Evolutionary conservation across 139 green algal genomes (phyloP).

Genomic region (Coccomyxa sp.): DNA sequence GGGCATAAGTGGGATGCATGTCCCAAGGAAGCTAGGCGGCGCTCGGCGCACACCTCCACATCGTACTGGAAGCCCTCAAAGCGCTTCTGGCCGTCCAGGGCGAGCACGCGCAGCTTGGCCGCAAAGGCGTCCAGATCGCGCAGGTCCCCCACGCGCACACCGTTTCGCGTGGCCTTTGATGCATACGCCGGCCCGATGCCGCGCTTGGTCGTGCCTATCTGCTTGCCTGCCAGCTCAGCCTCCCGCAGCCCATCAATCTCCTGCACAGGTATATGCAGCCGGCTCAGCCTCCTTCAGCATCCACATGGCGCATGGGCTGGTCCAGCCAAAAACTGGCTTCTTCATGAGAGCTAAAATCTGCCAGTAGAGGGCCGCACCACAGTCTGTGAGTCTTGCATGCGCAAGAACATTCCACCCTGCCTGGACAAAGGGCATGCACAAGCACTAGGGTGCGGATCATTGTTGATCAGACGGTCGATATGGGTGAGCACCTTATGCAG

Average conservation of each 20-base stretch:
- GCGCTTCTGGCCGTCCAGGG: constrained; percentile 63
- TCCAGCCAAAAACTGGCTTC: no score
- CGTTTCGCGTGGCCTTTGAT: constrained; percentile 92
- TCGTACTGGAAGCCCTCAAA: constrained; percentile 78
- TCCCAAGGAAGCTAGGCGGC: no score
- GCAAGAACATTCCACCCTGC: no score
- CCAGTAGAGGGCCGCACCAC: no score
- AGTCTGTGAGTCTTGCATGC: no score
- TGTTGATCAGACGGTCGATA: no score
- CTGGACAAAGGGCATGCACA: no score
- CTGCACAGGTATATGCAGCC: background rate
- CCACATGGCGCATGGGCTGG: background rate
- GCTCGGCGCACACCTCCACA: constrained; percentile 69
- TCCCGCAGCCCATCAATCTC: constrained; percentile 94
- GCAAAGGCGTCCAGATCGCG: constrained; percentile 52
- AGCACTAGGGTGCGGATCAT: no score
- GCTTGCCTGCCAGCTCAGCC: constrained; percentile 73
- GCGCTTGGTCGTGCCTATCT: constrained; percentile 89
- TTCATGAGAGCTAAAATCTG: no score
- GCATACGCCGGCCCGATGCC: constrained; percentile 97
- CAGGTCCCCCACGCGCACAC: constrained; percentile 90
- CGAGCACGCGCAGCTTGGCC: constrained; percentile 66
- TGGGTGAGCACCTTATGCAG: constrained; percentile 74
- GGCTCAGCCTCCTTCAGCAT: background rate
- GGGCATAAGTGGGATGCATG: no score